Evolutionary conservation across 2,329 filamentous ascomycete species (phyloP), one percentile per base, ranked within the genome.

Genomic region (Calonectria fujianensis): DNA sequence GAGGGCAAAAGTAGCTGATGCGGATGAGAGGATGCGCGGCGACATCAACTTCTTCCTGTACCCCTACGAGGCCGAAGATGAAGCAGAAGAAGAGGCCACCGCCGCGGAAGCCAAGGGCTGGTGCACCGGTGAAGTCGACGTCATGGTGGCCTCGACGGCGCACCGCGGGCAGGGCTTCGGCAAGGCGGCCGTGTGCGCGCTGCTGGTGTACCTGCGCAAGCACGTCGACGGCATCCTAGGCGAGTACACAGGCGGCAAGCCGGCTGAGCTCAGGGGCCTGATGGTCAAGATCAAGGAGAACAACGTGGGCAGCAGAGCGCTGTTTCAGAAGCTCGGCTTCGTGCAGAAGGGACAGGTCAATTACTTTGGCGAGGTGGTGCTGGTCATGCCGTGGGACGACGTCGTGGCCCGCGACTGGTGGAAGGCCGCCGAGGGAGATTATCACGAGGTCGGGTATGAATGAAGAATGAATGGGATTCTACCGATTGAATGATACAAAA

Each of bases 1-100:
- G 14, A 72, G 61, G n/a, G 86, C 88, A 0, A 85, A 86, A 14
- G 83, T 84, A 1, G 86, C 87, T 6, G 95, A 96, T 80, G 81
- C 85, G 1, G 86, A 90, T 0, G 85, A 84, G 0, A 83, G 83
- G 11, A 94, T 95, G 92, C 82, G 94, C 10, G 94, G 94, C 1
- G 94, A 96, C 80, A 90, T 96, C 63, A 96, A 96, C 82, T 88
- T 98, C 45, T 98, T 98, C 82, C 86, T 98, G 1, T 92, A 91
- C 45, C 83, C 89, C 0, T 88, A 88, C 63, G 90, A 93, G 14
- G 89, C 88, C 0, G 87, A 87, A 1, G 85, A 84, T 0, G 81
- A 84, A 0, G 81, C 20, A 3, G 20, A 13, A 9, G 5, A 48
- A 3, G 45, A 82, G 16, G 78, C 75, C 7, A 74, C 74, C 73